Evolutionary conservation across 2,329 filamentous ascomycete genomes (phyloP).

Genomic region (Colletotrichum godetiae): DNA sequence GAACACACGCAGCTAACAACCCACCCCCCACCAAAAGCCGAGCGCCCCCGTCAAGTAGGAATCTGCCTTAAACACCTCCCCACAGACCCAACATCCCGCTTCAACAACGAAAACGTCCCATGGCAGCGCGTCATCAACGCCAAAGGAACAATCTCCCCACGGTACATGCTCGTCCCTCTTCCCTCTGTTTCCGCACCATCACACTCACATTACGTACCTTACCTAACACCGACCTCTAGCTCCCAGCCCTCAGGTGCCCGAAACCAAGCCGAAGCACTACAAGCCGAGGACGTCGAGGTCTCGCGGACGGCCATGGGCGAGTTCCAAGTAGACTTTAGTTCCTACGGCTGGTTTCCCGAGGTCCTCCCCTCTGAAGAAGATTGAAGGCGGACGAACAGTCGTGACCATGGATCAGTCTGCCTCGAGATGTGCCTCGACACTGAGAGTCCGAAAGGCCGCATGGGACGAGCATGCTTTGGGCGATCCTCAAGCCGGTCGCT

Average conservation of each 20-base stretch:
- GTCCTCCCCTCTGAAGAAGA: conserved; percentile 58
- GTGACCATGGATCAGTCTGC: no score
- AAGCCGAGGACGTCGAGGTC: conserved; percentile 65
- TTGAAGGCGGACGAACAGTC: neutral
- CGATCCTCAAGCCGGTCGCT: neutral
- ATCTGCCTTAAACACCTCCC: conserved; percentile 90
- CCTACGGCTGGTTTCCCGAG: conserved; percentile 68
- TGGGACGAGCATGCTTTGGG: no score
- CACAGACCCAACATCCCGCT: conserved; percentile 60
- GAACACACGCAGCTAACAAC: neutral
- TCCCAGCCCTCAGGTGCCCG: conserved; percentile 60
- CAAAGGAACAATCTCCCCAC: conserved; percentile 86
- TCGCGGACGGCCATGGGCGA: conserved; percentile 61
- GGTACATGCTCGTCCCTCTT: conserved; percentile 60
- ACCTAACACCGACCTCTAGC: conserved; percentile 43
- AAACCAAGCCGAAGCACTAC: conserved; percentile 62
- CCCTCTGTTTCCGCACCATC: neutral
- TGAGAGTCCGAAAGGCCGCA: neutral
- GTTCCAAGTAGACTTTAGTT: conserved; percentile 60
- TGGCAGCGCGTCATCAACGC: conserved; percentile 96
- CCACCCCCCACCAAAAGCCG: conserved; percentile 57
- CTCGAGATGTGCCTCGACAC: neutral
- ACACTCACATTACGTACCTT: neutral
- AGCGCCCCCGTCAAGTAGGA: conserved; percentile 86
- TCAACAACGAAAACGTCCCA: conserved; percentile 83